A percentile compares a stretch with the other conserved stretches of the same genome.
Evolutionary conservation across 257 asterid genomes (phyloP).

Genomic region (Orobanche coerulescens): DNA sequence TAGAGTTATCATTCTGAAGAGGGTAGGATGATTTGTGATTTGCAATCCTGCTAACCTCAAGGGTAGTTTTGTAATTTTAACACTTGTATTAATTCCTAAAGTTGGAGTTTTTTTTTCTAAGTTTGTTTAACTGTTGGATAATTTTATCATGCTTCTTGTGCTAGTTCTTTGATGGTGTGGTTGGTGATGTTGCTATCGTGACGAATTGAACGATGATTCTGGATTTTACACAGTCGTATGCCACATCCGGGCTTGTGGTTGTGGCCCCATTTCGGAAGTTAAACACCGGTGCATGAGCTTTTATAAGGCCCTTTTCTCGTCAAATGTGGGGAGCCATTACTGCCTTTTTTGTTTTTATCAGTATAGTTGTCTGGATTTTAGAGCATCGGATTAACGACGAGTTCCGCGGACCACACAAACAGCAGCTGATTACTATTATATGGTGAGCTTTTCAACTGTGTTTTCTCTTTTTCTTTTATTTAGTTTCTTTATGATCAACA

Average conservation of each 20-base stretch:
- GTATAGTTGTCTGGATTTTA: conserved; percentile 57
- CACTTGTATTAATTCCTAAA: neutral
- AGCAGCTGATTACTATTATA: conserved; percentile 53
- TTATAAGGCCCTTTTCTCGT: conserved; percentile 54
- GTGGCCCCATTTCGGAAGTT: conserved; percentile 43
- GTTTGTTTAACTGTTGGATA: conserved; percentile 1
- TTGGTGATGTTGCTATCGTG: conserved; percentile 49
- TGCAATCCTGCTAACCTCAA: neutral
- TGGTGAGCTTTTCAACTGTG: conserved; percentile 31
- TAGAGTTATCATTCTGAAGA: too few relatives aligned
- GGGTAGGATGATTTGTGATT: too few relatives aligned
- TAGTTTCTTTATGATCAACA: neutral
- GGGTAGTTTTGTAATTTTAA: neutral
- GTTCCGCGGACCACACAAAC: conserved; percentile 62
- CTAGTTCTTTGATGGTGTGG: conserved; percentile 47
- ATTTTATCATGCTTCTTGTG: conserved; percentile 20
- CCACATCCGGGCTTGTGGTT: conserved; percentile 64
- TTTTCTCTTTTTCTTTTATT: neutral
- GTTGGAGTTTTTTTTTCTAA: neutral
- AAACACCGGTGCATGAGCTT: conserved; percentile 64
- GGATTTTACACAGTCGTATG: conserved; percentile 68
- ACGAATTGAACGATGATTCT: conserved; percentile 46
- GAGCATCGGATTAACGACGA: conserved; percentile 68
- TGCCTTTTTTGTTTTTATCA: conserved; percentile 44
- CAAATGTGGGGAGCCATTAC: conserved; percentile 52